Evolutionary conservation across 1,139 yeast genomes (phyloP), one percentile per base, ranked within the genome.

Genomic region (Taphrina populina): DNA sequence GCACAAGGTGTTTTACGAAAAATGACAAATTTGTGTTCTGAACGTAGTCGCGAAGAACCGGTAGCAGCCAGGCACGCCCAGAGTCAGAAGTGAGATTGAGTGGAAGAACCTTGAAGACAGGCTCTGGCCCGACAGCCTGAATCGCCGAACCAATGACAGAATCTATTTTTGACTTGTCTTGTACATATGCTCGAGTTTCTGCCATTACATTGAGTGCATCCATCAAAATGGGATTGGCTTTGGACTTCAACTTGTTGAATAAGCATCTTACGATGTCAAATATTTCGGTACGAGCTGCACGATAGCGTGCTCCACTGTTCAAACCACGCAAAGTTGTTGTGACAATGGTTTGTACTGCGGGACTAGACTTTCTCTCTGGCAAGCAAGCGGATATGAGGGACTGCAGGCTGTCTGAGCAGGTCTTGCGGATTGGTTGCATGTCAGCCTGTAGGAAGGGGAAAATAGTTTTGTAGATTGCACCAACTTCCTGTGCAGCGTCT

Each of bases 41-140:
- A 26, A 88, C 85, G 65, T 86, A 82, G 64, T 90, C 96, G 71
- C 97, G 83, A 60, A 92, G 77, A 33, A 94, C 69, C n/a, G 98
- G 98, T 61, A 92, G 76, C 64, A 92, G 67, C 97, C 97, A 92
- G 47, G 96, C 96, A 69, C 97, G 80, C 49, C 95, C 95, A 2
- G 36, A 13, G 29, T 55, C 45, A 20, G 39, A 52, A 24, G 76
- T 71, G 64, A 92, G 75, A 66, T 90, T 88, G 66, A 92, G 75
- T 7, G 98, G 98, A 41, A 92, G 75, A 6, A 79, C 73, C 52
- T 79, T 71, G 59, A 92, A 73, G 2, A 92, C 92, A 5, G 76
- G 80, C 64, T 84, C 94, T 3, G 97, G 96, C 1, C 98, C 98
- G 69, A 90, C 70, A 6, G 83, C 80, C 2, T 86, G 70, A 53